phyloP scores from a whole-genome alignment of 129 eudicot genomes.

The Centaurea solstitialis region DNA sequence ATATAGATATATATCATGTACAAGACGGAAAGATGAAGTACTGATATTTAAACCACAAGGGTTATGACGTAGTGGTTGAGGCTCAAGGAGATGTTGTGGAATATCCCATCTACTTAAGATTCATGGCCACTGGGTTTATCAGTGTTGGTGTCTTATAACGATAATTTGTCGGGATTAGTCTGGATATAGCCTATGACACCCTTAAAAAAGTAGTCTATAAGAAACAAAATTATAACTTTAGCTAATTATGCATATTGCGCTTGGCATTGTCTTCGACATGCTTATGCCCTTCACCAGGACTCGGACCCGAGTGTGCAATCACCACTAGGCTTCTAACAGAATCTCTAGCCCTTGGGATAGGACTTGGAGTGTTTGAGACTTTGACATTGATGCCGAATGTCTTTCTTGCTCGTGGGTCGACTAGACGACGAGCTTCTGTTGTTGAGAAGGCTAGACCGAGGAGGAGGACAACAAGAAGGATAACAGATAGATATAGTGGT shows the following conservation, averaged over 20 bases:
- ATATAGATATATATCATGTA: too few species aligned
- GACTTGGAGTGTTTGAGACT: constrained; percentile 1
- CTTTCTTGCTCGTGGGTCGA: background rate
- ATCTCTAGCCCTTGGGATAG: background rate
- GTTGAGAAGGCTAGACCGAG: constrained; percentile 1
- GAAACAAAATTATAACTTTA: background rate
- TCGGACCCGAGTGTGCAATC: constrained; percentile 32
- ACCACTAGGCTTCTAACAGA: background rate
- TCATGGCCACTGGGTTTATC: too few species aligned
- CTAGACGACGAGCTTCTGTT: constrained; percentile 11
- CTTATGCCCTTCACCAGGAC: constrained; percentile 44
- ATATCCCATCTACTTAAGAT: too few species aligned
- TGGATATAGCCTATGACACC: too few species aligned
- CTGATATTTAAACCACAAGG: background rate
- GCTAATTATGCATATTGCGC: constrained; percentile 1
- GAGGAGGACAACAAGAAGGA: constrained; percentile 11
- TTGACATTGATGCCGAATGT: background rate
- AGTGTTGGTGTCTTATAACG: too few species aligned
- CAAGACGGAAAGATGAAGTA: background rate
- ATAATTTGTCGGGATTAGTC: too few species aligned
- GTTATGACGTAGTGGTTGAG: too few species aligned
- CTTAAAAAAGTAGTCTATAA: background rate
- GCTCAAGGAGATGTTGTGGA: too few species aligned
- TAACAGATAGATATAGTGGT: constrained; percentile 1
- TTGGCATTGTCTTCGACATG: constrained; percentile 1